Conservation (phyloP, 2,329 filamentous ascomycete genomes). For the Colletotrichum plurivorum region DNA sequence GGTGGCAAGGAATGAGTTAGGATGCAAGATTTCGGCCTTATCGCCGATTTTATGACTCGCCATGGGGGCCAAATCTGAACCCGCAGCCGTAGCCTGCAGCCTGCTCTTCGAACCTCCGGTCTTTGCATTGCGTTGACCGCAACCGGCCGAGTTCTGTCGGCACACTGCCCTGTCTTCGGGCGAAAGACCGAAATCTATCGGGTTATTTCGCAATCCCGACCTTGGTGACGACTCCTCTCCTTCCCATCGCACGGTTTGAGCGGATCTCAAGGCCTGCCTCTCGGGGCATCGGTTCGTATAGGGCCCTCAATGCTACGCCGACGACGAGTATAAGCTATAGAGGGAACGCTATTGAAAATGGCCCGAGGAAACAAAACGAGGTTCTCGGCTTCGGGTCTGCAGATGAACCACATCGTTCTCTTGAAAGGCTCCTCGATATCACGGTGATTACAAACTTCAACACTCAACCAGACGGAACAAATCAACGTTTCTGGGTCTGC, state of each 20-base stretch:
- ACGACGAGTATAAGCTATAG: not conserved
- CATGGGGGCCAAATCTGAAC: conserved; percentile 7
- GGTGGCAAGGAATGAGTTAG: not conserved
- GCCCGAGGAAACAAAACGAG: conserved; percentile 3
- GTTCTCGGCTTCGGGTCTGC: not conserved
- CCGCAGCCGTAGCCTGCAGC: not conserved
- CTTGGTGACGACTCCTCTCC: not conserved
- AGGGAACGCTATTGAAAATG: not conserved
- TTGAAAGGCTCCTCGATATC: not conserved
- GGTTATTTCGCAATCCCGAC: not conserved
- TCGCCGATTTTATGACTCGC: conserved; percentile 23
- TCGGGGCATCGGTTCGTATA: not conserved
- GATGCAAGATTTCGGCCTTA: conserved; percentile 7
- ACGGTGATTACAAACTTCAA: not conserved
- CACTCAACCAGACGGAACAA: not conserved
- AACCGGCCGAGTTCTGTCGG: conserved; percentile 24
- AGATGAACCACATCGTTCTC: not conserved
- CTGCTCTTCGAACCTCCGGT: not conserved
- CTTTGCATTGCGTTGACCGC: conserved; percentile 16
- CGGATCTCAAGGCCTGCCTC: not conserved
- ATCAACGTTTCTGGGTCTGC: conserved; percentile 15
- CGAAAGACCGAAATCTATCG: conserved; percentile 15
- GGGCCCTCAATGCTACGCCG: conserved; percentile 15
- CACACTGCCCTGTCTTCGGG: conserved; percentile 19
- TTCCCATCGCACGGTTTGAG: not conserved